phyloP scores from a whole-genome alignment of 192 early-diverging fungal genomes.

The Entrophospora sp. region DNA sequence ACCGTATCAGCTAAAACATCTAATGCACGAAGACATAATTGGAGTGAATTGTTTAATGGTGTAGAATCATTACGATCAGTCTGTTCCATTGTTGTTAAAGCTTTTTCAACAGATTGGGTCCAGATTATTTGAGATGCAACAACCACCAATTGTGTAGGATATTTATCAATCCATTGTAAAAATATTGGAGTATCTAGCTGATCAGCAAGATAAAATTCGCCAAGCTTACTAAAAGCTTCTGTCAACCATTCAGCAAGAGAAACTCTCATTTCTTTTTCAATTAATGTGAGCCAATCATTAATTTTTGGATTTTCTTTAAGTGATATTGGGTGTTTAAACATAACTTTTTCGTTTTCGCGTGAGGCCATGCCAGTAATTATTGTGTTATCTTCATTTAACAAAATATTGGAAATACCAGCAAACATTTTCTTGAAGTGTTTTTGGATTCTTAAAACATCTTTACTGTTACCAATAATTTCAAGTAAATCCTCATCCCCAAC shows the following conservation, averaged over 20 bases:
- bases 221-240: constrained; percentile 63
- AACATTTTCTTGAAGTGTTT: constrained; percentile 99
- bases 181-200: constrained; percentile 49
- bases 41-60: constrained; percentile 50
- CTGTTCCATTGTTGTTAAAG: constrained; percentile 42
- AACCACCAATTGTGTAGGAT: constrained; percentile 90
- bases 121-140: constrained; percentile 84
- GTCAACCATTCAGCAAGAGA: constrained; percentile 72
- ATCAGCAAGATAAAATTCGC: constrained; percentile 46
- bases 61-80: constrained; percentile 26
- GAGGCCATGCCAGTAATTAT: constrained; percentile 79
- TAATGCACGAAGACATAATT: constrained; percentile 61
- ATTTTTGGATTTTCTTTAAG: constrained; percentile 82
- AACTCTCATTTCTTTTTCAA: constrained; percentile 91
- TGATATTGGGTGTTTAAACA: constrained; percentile 68
- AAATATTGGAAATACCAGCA: constrained; percentile 81
- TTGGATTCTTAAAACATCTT: constrained; percentile 90
- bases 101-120: constrained; percentile 80
- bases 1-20: constrained; percentile 90
- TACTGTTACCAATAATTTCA: constrained; percentile 99
- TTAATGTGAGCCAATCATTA: constrained; percentile 91
- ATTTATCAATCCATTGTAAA: constrained; percentile 77
- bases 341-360: constrained; percentile 84
- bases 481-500: constrained; percentile 99
- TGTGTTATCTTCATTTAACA: constrained; percentile 70